Base-by-base conservation (phyloP, 352 stramenopile species). In the Globisporangium ultimum region DNA sequence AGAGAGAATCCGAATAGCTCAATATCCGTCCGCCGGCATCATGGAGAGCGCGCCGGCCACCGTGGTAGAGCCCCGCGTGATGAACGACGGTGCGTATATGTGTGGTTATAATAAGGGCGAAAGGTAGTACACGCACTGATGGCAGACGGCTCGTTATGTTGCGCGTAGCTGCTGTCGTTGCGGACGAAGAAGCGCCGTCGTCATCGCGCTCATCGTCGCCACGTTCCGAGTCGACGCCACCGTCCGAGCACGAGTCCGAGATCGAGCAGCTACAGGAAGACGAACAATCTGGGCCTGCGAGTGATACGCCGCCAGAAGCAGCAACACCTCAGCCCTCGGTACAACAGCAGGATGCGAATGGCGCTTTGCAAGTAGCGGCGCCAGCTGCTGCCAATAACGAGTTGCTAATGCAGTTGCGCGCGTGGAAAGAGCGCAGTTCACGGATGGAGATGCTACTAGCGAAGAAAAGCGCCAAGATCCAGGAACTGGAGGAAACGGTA, bases 401-500 rank as follows among this genome's bases (percentile, higher is more conserved):
- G 24, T 24, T 67, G 34, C 40, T 71, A 42, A 61, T 68, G 63
- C 76, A 88, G 47, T 46, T 91, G 14, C 65, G 67, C 3, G 66
- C 61, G 21, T 90, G 74, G 70, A 85, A 89, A 58, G 83, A 93
- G 62, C 70, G 83, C 3, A 74, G 71, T 50, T 58, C 61, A 8
- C 77, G 76, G 0, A 77, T 89, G 58, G 83, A 93, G 55, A 36
- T 79, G 56, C 62, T 93, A 48, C 61, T 93, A 21, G 66, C 71
- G 11, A 88, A 89, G 64, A 84, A 89, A 56, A 89, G 73, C 53
- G 73, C 75, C 42, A 85, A 76, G 56, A 81, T 91, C 34, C 74
- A 91, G 55, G 83, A 93, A 24, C 72, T 87, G 62, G 80, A 93
- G 55, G 80, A 93, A 53, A 93, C 80, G 54, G 82, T 89, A 46